Base-by-base conservation (phyloP, 768 basidiomycete genomes). In the Xerocomellus dryophilus region DNA sequence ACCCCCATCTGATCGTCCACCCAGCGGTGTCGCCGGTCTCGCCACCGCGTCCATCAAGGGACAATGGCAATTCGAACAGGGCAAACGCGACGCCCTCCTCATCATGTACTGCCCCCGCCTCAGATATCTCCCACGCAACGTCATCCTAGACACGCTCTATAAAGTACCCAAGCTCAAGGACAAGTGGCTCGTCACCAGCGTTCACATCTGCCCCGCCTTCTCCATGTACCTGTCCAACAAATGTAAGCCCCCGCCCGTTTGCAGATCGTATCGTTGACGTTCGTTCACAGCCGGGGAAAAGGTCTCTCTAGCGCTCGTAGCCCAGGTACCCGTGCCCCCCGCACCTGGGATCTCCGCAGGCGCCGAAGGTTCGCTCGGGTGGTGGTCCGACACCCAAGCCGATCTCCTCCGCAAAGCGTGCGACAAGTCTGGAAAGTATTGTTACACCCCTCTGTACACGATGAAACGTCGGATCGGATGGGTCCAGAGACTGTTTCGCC, bases 121-220 rank as follows among this genome's bases (percentile, higher is more conserved):
- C 21, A 20, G n/a, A 2, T 71, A 12, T 38, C 41, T 69, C 40
- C 68, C 69, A 0, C 41, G 2, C 1, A 42, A 59, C 9, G 61
- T 60, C 43, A 35, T 71, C 40, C 63, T 74, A 36, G 57, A 62
- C 0, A 42, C 43, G 0, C 59, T 75, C 34, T 61, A 65, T 27
- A 46, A 50, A 5, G 53, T 71, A 0, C 64, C 59, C 0, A 47
- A 15, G 5, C 64, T 74, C n/a, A 56, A 46, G 6, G 60, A 65
- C 63, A 74, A 64, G 50, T 64, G 47, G 46, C 61, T 74, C 47
- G 73, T 74, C 49, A 74, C 74, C 0, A 62, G 56, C 50, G 31
- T 61, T 0, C 54, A 73, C 47, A 11, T 56, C 5, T 75, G 71
- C 44, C 72, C 71, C 11, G 74, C 73, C 1, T 66, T 60, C 23